Evolutionary conservation across 192 early-diverging fungal genomes (phyloP), one percentile per base, ranked within the genome.

Genomic region (Gonapodya prolifera): DNA sequence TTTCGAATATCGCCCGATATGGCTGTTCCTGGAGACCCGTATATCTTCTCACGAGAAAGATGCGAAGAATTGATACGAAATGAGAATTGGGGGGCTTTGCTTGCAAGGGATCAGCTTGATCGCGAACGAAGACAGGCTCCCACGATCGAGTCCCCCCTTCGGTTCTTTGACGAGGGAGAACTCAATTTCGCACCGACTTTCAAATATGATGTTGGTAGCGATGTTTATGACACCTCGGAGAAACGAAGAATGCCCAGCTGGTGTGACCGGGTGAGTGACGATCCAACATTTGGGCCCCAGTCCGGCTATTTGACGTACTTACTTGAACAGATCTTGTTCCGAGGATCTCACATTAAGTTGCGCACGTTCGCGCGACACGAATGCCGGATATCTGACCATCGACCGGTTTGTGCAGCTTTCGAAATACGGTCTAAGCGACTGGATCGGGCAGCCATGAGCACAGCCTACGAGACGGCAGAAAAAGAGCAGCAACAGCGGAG

Each of bases 201-300:
- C 90, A 99, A 99, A 83, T 98, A 95, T 81, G 92, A 99, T 78
- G 33, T 80, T 23, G 78, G 80, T 23, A 92, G 91, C 18, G 87
- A 94, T 34, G 82, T 81, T 13, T 99, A 96, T 78, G 98, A 99
- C 80, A 89, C 91, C 1, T 94, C 92, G 45, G 96, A 98, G 69
- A 99, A 99, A 86, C 89, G 91, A 77, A 88, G 98, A 32, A 90
- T 91, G 0, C 98, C 98, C 0, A 92, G 94, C 8, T 99, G 95
- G 94, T 98, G 97, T 81, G 98, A 99, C 86, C 90, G 98, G 73
- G 88, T 99, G 33, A 61, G 33, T 73, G 70, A 33, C 70, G 70
- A 33, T 35, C 18, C 34, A n/a, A 23, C 31, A 33, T 33, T 0
- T 23, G 28, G 13, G 13, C 1, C 23, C 70, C 70, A 33, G 31